Evolutionary conservation across 2,329 filamentous ascomycete species (phyloP), one percentile per base, ranked within the genome.

Genomic region (Mycosphaerella arachidis): DNA sequence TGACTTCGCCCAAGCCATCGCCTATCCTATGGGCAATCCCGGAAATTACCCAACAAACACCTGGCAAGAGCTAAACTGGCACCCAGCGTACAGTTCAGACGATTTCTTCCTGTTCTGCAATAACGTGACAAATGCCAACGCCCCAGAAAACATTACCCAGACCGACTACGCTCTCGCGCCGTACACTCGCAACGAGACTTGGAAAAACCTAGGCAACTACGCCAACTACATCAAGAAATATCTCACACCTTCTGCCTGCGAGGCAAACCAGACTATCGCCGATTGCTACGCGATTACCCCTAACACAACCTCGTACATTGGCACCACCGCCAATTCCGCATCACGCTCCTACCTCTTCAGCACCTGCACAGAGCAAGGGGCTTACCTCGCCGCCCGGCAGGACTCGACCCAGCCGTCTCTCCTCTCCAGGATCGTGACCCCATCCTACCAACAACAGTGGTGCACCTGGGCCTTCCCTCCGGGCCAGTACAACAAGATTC

Each of bases 1-100:
- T 48, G 83, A 86, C 67, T 84, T 86, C 68, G 81, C 79, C 1
- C 76, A 76, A 55, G 68, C 78, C 2, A 69, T 84, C 6, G 76
- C 73, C 18, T 70, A 68, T 6, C 79, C 80, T 4, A 31, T 68
- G 1, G 65, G 66, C 24, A 61, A 60, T 7, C 63, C 65, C 8
- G 55, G 60, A 63, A 75, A 76, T 60, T 83, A 83, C 63, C 77
- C 78, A 0, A 80, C 77, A 0, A 73, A 72, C 27, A 83, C 81
- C 18, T 83, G 81, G 81, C 81, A 83, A 70, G 81, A 83, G 64
- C 69, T 84, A 9, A 81, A 78, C 58, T 84, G 81, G 81, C 68
- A 72, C 35, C 70, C 72, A 7, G 72, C 61, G 0, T 76, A 78
- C 58, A 75, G 74, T 45, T 72, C 73, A 1, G 67, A 76, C 4